Evolutionary conservation across 257 asterid genomes (phyloP).

Genomic region (Thymus mandschuricus): DNA sequence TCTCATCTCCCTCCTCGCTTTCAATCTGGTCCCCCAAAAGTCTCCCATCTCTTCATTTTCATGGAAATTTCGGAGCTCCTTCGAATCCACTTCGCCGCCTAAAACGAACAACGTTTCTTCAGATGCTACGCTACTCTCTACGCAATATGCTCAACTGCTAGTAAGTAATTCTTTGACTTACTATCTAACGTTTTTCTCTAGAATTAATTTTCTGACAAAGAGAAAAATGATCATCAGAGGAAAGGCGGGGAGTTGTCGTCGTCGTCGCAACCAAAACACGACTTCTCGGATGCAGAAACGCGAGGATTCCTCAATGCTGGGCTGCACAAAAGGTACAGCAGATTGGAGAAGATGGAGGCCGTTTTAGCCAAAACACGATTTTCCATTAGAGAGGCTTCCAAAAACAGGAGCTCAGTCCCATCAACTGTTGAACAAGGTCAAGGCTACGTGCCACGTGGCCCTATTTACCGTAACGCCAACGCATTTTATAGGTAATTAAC

Average conservation of each 20-base stretch:
- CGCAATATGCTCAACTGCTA: constrained; percentile 17
- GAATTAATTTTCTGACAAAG: not conserved
- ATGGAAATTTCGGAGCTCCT: constrained; percentile 35
- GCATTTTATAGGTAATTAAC: constrained; percentile 42
- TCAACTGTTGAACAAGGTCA: constrained; percentile 27
- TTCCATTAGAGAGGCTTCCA: constrained; percentile 43
- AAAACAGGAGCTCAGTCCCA: constrained; percentile 27
- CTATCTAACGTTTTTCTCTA: not conserved
- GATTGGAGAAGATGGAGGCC: constrained; percentile 38
- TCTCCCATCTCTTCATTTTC: constrained; percentile 22
- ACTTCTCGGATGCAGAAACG: constrained; percentile 33
- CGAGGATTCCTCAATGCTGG: constrained; percentile 34
- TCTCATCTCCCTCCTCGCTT: constrained; percentile 36
- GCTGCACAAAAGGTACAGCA: constrained; percentile 26
- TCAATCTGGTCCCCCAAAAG: constrained; percentile 37
- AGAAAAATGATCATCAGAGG: constrained; percentile 15
- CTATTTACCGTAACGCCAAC: constrained; percentile 47
- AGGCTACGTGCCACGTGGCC: constrained; percentile 38
- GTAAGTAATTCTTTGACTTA: not conserved
- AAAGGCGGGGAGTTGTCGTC: constrained; percentile 13
- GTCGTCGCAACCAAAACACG: constrained; percentile 1
- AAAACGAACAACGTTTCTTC: constrained; percentile 29
- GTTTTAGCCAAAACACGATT: constrained; percentile 41
- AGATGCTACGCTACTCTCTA: not conserved
- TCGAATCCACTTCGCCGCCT: not conserved